Evolutionary conservation across 495 filamentous ascomycete species (phyloP).

Genomic region (Neurospora sp.): DNA sequence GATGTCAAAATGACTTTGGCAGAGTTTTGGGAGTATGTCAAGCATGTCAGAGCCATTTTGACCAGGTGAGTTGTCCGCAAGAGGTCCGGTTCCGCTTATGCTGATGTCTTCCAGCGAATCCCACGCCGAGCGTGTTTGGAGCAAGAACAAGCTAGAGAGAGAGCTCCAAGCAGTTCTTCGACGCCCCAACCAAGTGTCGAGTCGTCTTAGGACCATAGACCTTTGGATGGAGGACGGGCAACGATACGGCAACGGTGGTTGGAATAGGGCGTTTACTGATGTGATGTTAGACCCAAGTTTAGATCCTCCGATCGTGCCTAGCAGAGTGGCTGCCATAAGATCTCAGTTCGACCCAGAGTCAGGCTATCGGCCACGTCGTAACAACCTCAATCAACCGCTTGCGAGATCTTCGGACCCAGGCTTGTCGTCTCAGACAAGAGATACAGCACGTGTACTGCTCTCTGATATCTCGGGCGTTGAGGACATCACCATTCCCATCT

Average conservation of each 20-base stretch:
- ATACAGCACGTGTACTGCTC: neutral
- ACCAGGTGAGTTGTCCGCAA: neutral
- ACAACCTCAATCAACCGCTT: neutral
- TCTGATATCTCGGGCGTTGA: neutral
- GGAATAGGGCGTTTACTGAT: neutral
- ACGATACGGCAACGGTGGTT: neutral
- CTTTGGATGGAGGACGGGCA: neutral
- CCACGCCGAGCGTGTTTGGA: neutral
- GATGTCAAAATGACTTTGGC: neutral
- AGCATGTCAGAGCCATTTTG: neutral
- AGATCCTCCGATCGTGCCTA: neutral
- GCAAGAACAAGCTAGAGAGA: neutral
- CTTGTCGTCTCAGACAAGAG: neutral
- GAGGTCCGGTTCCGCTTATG: neutral
- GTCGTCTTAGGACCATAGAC: neutral
- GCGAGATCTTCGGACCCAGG: neutral
- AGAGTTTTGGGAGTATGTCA: neutral
- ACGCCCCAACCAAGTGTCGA: neutral
- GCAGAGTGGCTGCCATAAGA: neutral
- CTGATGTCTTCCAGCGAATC: neutral
- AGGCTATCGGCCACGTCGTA: neutral
- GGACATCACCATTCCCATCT: neutral
- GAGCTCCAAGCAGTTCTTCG: neutral
- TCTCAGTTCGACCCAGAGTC: neutral
- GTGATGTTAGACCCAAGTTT: neutral